A percentile compares a stretch with the other conserved stretches of the same genome.
Evolutionary conservation across 2,329 filamentous ascomycete genomes (phyloP).

Genomic region (Fusarium oligoseptatum): DNA sequence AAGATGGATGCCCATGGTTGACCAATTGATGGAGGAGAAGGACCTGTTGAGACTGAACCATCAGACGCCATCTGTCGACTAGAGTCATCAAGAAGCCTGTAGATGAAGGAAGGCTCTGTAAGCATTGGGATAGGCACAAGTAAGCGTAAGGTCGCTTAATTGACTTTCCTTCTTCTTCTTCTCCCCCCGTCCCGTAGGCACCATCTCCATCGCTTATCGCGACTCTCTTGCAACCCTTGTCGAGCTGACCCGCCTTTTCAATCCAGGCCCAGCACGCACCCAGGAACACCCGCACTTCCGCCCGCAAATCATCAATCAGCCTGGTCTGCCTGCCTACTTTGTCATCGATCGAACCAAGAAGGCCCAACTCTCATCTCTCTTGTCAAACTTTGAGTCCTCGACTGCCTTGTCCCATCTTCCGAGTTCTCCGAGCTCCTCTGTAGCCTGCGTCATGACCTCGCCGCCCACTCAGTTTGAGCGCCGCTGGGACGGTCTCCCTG

Average conservation of each 20-base stretch:
- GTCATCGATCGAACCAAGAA: background rate
- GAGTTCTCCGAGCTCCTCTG: slow-evolving; percentile 2
- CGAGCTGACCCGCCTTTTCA: slow-evolving; percentile 2
- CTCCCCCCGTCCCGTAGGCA: too few relatives aligned
- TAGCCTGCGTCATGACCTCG: slow-evolving; percentile 45
- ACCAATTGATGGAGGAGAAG: background rate
- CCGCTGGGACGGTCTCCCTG: slow-evolving; percentile 66
- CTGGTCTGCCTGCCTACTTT: background rate
- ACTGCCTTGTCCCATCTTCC: background rate
- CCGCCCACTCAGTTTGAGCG: slow-evolving; percentile 30
- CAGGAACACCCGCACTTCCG: slow-evolving; percentile 6
- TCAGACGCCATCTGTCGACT: slow-evolving; percentile 1
- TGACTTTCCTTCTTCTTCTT: background rate
- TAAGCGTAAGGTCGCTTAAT: slow-evolving; percentile 16
- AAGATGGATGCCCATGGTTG: background rate
- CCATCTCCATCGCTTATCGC: slow-evolving; percentile 29
- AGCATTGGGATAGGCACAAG: background rate
- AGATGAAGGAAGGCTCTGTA: background rate
- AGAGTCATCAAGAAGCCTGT: slow-evolving; percentile 8
- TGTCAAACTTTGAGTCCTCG: background rate
- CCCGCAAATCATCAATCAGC: slow-evolving; percentile 5
- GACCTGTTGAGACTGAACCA: background rate
- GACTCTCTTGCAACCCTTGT: slow-evolving; percentile 19
- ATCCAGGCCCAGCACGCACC: background rate
- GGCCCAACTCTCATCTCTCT: background rate